Evolutionary conservation across 257 asterid species (phyloP), one percentile per base, ranked within the genome.

Genomic region (Solanum habrochaites): DNA sequence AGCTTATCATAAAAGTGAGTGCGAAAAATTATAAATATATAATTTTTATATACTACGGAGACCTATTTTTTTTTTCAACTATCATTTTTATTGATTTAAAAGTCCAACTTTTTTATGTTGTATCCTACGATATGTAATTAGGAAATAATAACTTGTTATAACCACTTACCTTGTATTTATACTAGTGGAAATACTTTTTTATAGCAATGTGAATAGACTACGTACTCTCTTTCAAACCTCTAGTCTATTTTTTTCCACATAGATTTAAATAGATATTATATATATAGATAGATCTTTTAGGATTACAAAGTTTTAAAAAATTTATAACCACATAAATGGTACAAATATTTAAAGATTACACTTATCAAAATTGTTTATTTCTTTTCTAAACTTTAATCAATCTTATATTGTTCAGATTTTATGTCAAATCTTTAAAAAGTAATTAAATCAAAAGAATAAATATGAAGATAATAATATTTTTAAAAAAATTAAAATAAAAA

Each of bases 361-460:
- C 2, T 35, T 31, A 8, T 15, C 4, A 1, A 70, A 67, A 6
- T 27, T 66, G 0, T 66, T n/a, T 25, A 66, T 27, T 66, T 27
- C 20, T 66, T 66, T 66, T n/a, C 31, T 12, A 0, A 69, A 31
- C n/a, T 0, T 70, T 1, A 3, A 27, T 69, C 20, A 13, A 67
- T 67, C 21, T 8, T 32, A 16, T 31, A 18, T 8, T 31, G 5
- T 31, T 15, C 6, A 9, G 6, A 31, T 10, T 70, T 10, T 10
- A 23, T 29, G 40, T 69, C 40, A 31, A 15, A 69, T 29, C 6
- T 11, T 69, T 3, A 8, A 69, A 69, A 29, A 27, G 0, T 13
- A 67, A 2, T 67, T 1, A 0, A 60, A 0, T 0, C 3, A 1
- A 21, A 60, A 60, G 9, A 23, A 4, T 0, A 0, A 14, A 56